phyloP scores from a whole-genome alignment of 2,329 filamentous ascomycete genomes.

The Calonectria naviculata region DNA sequence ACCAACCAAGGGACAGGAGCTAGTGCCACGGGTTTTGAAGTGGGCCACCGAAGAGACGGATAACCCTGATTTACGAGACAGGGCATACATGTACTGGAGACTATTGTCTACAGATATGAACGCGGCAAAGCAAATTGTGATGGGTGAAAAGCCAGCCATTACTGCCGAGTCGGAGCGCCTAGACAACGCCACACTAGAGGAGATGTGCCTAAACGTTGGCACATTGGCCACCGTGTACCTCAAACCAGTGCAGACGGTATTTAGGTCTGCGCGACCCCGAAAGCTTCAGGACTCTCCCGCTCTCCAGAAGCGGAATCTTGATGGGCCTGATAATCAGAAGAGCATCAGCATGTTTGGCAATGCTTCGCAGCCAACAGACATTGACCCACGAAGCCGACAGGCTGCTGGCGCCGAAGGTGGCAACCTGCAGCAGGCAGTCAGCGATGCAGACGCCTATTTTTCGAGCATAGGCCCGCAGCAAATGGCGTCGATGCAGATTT shows the following conservation, averaged over 20 bases:
- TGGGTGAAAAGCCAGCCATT: slow-evolving; percentile 97
- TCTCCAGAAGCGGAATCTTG: slow-evolving; percentile 78
- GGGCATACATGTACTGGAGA: slow-evolving; percentile 99
- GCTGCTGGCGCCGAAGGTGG: slow-evolving; percentile 44
- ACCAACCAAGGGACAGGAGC: slow-evolving; percentile 91
- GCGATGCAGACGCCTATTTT: slow-evolving; percentile 91
- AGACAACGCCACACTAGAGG: slow-evolving; percentile 90
- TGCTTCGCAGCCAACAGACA: slow-evolving; percentile 62
- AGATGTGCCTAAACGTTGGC: slow-evolving; percentile 96
- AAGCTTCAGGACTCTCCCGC: slow-evolving; percentile 86
- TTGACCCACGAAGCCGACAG: slow-evolving; percentile 55
- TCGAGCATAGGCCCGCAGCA: slow-evolving; percentile 79
- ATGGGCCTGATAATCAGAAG: slow-evolving; percentile 68
- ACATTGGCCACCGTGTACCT: slow-evolving; percentile 97
- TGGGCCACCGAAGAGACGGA: slow-evolving; percentile 99
- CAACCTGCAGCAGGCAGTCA: slow-evolving; percentile 77
- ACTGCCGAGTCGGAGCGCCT: slow-evolving; percentile 96
- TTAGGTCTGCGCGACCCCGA: slow-evolving; percentile 86
- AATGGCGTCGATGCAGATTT: slow-evolving; percentile 78
- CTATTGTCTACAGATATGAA: slow-evolving; percentile 92
- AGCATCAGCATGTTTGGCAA: slow-evolving; percentile 68
- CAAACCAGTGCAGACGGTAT: slow-evolving; percentile 97
- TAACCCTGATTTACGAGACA: slow-evolving; percentile 93
- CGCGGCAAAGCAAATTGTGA: slow-evolving; percentile 87
- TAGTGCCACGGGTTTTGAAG: slow-evolving; percentile 95